These are phyloP conservation scores for Puccinia hordei DNA, from an alignment of 1,284 basidiomycete genomes.

Conservation along the genomic window DNA sequence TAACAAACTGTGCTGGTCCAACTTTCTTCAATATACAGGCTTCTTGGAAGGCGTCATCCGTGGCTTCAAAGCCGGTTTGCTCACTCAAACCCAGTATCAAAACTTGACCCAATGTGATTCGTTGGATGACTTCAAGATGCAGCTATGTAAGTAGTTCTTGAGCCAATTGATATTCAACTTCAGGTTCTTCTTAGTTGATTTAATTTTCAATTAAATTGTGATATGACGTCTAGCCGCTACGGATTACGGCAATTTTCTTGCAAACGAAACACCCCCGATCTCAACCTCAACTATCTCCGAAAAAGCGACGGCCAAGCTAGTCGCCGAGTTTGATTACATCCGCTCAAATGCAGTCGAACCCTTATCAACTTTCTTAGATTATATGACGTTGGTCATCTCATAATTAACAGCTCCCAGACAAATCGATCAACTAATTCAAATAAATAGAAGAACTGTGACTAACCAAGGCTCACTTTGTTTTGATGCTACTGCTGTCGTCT, in stretches of 20 bases:
- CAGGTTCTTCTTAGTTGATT: slow-evolving; percentile 56
- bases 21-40: slow-evolving; percentile 30
- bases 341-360: slow-evolving; percentile 88
- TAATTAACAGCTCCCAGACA: background rate
- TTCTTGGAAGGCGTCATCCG: slow-evolving; percentile 75
- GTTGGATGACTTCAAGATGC: slow-evolving; percentile 74
- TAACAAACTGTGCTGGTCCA: background rate
- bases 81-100: slow-evolving; percentile 84
- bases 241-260: slow-evolving; percentile 97
- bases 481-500: background rate
- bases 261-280: slow-evolving; percentile 93
- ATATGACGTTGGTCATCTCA: slow-evolving; percentile 74
- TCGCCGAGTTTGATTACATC: slow-evolving; percentile 95
- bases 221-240: slow-evolving; percentile 72
- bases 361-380: slow-evolving; percentile 90
- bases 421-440: background rate
- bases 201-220: background rate
- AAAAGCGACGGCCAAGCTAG: slow-evolving; percentile 89
- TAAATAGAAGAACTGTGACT: background rate
- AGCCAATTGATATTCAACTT: slow-evolving; percentile 52
- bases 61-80: slow-evolving; percentile 90
- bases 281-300: slow-evolving; percentile 93
- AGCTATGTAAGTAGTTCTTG: slow-evolving; percentile 57
- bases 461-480: background rate
- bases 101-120: slow-evolving; percentile 97